A percentile compares a stretch with the other conserved stretches of the same genome.
phyloP scores from a whole-genome alignment of 1,284 basidiomycete species.

The Boletus holoroseus region DNA sequence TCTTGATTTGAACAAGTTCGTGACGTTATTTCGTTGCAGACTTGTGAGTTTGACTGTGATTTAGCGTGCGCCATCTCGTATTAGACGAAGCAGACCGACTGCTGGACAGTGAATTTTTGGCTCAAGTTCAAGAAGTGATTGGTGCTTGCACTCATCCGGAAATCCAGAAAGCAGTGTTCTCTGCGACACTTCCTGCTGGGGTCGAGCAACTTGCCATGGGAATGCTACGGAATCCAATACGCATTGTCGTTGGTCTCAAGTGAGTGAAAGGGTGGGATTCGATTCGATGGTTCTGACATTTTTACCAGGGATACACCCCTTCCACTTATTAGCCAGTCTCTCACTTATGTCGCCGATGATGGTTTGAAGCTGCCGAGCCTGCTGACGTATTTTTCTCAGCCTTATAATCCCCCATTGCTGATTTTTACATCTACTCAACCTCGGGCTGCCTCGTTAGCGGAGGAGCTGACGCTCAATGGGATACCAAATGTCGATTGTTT shows the following conservation, averaged over 20 bases:
- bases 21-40: slow-evolving; percentile 10
- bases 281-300: slow-evolving; percentile 3
- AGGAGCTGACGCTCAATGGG: slow-evolving; percentile 79
- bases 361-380: slow-evolving; percentile 88
- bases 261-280: slow-evolving; percentile 32
- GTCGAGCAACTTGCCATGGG: slow-evolving; percentile 84
- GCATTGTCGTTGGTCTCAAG: slow-evolving; percentile 94
- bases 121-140: slow-evolving; percentile 86
- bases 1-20: slow-evolving; percentile 70
- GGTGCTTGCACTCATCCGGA: slow-evolving; percentile 70
- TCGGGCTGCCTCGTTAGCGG: slow-evolving; percentile 84
- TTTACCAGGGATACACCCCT: slow-evolving; percentile 74
- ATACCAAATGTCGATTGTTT: slow-evolving; percentile 88
- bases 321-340: slow-evolving; percentile 78
- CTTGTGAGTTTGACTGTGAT: slow-evolving; percentile 4
- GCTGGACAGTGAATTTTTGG: slow-evolving; percentile 82
- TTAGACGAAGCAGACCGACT: slow-evolving; percentile 92
- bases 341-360: slow-evolving; percentile 91
- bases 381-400: slow-evolving; percentile 71
- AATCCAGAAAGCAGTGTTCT: slow-evolving; percentile 87
- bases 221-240: slow-evolving; percentile 78
- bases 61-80: slow-evolving; percentile 75
- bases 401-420: slow-evolving; percentile 88
- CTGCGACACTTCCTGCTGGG: slow-evolving; percentile 87
- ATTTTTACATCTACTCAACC: slow-evolving; percentile 93